Evolutionary conservation across 441 rosid genomes (phyloP), one percentile per base, ranked within the genome.

Genomic region (Croton setiger): DNA sequence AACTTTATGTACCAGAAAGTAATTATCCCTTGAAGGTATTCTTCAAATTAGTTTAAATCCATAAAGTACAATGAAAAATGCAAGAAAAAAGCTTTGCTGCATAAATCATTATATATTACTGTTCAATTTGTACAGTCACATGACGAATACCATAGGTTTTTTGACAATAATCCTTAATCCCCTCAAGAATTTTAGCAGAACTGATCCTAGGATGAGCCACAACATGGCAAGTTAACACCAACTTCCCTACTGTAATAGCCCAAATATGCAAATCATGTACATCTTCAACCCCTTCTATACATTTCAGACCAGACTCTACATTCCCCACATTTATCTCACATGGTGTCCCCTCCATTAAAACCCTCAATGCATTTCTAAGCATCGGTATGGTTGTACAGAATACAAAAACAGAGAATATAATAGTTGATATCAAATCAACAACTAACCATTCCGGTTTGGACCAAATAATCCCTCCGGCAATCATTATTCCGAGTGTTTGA

Each of bases 221-320:
- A 17, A 86, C 79, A 83, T 88, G 96, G 77, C 98, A 90, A 17
- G 87, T 80, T 74, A 93, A 49, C 1, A 82, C 87, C 33, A 73
- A 64, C 79, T 86, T 86, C 67, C 92, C 88, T 1, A 61, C 71
- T 2, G 96, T 91, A 10, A 89, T 80, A 8, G 89, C 81, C 94
- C 98, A 86, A 10, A 93, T 82, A 72, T 85, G 98, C n/a, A 91
- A 84, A 74, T 85, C 97, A 74, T 83, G 87, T 70, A 91, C 60
- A 51, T 73, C 68, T 43, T 62, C 72, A 69, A 91, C 92, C 56
- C 94, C 96, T n/a, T 74, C 7, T 10, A 91, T 79, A 27, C 76
- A 59, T 33, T 61, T 84, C 11, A 91, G 75, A 17, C 83, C 86
- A 66, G 68, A 78, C 67, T 81, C 83, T 27, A 90, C 80, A 66